Evolutionary conservation across 495 filamentous ascomycete genomes (phyloP), one percentile per base, ranked within the genome.

Genomic region (Friedmanniomyces endolithicus): DNA sequence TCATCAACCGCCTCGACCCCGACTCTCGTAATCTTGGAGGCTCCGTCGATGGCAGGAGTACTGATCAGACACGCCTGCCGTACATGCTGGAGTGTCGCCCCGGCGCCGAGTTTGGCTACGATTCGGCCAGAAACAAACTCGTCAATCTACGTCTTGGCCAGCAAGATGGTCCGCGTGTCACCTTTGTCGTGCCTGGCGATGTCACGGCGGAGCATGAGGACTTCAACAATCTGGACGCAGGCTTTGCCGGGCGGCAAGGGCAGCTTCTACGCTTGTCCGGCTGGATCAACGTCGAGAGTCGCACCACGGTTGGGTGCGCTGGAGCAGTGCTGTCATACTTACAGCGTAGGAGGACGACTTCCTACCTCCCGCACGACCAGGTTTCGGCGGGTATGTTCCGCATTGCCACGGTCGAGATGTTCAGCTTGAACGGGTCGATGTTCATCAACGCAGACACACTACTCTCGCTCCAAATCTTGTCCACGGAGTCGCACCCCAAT

Each of bases 261-360:
- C 80, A 78, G 59, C 65, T 94, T 2, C 70, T 95, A 48, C 80
- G 82, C 22, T 74, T 96, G 7, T 81, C 82, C 8, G 79, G 82
- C 12, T 79, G 70, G 60, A 78, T 98, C 48, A 86, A 95, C 59
- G 70, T 94, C 52, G 85, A 90, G 12, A 95, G 87, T 62, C 75
- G 67, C 2, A 67, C 85, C 24, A 80, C 83, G 6, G 78, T 87
- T 39, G 88, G 90, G 0, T 97, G 92, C 64, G 85, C 84, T 31
- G 89, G 94, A 29, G 90, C 89, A 16, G 71, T 98, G 16, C 73
- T 98, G 33, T 77, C 78, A 3, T 88, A 94, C 56, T 63, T 97
- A 11, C 81, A 88, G 62, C 77, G 87, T 52, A 78, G 83, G 51
- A 79, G 77, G 67, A 74, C 81, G 12, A 75, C 76, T 0, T 75